Base-by-base conservation (phyloP, 345 rosid genomes). In the Anacardium occidentale region DNA sequence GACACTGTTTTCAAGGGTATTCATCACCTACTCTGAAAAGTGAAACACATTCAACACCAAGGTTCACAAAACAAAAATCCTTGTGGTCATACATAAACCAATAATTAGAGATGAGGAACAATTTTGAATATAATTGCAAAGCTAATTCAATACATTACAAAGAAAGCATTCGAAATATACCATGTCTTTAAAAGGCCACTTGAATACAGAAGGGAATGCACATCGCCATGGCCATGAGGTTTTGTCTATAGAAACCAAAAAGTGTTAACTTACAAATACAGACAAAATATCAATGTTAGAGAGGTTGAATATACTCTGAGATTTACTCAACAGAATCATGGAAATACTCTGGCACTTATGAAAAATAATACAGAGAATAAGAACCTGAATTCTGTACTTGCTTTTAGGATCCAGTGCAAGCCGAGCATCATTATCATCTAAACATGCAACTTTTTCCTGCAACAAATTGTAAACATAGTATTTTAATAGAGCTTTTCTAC, bases 201-300 rank as follows among this genome's bases (percentile, higher is more conserved):
- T 45, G 98, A 83, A 85, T 88, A 86, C 70, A 92, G 93, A 76
- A 95, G 97, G 18, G 94, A 81, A 80, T 95, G 98, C 48, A 92
- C 98, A 80, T 95, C 97, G 21, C 98, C 99, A 69, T 95, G 99
- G 76, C 99, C 99, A 82, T 95, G 97, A 71, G 98, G 99, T 75
- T 95, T 95, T 40, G 96, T 95, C 99, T 92, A 66, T 70, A 80
- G 61, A 75, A 74, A 18, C 76, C 81, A 72, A 53, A 66, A 79
- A 52, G 26, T 29, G 66, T 70, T 64, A 56, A 70, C 56, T 48
- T 63, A 68, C 15, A 29, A 54, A 65, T 22, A 58, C n/a, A n/a
- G 15, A 60, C 34, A 51, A 25, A 53, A 40, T 21, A 47, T 21
- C 25, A 47, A 48, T 37, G 11, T 22, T 48, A 15, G 13, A 3